Percentiles rank a stretch among this genome's conserved stretches.
phyloP scores from a whole-genome alignment of 192 early-diverging fungal species.

The Phlyctochytrium bullatum region DNA sequence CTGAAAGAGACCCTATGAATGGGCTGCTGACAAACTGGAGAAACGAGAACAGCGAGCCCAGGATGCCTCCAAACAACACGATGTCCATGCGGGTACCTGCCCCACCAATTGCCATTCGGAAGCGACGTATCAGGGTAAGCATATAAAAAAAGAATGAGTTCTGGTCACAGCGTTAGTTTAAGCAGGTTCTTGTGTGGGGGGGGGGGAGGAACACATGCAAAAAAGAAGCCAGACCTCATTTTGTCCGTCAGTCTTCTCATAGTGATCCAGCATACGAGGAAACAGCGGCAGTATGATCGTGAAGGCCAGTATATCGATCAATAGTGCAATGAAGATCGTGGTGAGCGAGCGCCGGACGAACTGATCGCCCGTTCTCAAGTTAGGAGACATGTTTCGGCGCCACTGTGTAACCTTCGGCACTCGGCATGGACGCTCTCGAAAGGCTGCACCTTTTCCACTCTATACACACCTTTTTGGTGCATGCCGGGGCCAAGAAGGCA shows the following conservation, averaged over 20 bases:
- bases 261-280: slow-evolving; percentile 85
- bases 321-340: slow-evolving; percentile 78
- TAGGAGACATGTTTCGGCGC: background rate
- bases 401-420: background rate
- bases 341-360: slow-evolving; percentile 33
- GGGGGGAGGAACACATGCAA: background rate
- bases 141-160: slow-evolving; percentile 34
- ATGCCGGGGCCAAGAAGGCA: background rate
- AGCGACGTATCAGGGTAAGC: slow-evolving; percentile 38
- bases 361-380: background rate
- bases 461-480: background rate
- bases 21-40: slow-evolving; percentile 88
- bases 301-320: slow-evolving; percentile 96
- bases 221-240: slow-evolving; percentile 51
- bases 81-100: slow-evolving; percentile 50
- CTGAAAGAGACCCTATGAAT: slow-evolving; percentile 75
- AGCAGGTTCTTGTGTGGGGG: slow-evolving; percentile 6
- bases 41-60: slow-evolving; percentile 93
- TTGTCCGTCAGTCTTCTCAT: slow-evolving; percentile 62
- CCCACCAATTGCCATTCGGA: slow-evolving; percentile 36
- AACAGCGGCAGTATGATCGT: slow-evolving; percentile 96
- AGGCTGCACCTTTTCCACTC: background rate
- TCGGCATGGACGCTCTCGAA: background rate
- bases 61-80: slow-evolving; percentile 84
- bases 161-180: slow-evolving; percentile 21